These are phyloP conservation scores for Claviceps citrina DNA, from an alignment of 2,329 filamentous ascomycete genomes.

Conservation along the genomic window DNA sequence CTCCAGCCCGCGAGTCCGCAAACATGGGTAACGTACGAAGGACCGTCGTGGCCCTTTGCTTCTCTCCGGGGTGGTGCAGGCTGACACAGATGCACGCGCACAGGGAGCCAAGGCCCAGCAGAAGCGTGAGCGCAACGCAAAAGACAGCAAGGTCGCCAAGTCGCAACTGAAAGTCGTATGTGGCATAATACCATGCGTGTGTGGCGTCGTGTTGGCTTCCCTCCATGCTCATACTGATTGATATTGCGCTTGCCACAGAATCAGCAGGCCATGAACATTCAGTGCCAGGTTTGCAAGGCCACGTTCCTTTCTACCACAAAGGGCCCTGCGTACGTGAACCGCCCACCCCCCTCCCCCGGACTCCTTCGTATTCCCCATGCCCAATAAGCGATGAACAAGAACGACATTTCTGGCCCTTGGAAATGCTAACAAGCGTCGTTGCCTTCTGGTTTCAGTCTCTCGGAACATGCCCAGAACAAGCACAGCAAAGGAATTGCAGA, in stretches of 20 bases:
- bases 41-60: too few relatives aligned
- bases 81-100: not conserved
- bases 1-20: not conserved
- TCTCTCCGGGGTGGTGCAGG: too few relatives aligned
- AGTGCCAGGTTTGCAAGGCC: conserved; percentile 62
- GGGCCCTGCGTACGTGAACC: conserved; percentile 44
- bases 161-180: conserved; percentile 54
- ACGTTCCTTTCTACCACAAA: conserved; percentile 68
- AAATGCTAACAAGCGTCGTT: not conserved
- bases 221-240: too few relatives aligned
- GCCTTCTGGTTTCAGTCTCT: conserved; percentile 30
- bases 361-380: not conserved
- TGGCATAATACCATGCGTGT: conserved; percentile 13
- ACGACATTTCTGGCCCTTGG: not conserved
- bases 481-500: conserved; percentile 57
- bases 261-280: conserved; percentile 57
- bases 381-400: not conserved
- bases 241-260: too few relatives aligned
- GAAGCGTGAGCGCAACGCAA: conserved; percentile 58
- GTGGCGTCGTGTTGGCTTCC: too few relatives aligned
- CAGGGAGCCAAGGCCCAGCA: conserved; percentile 52
- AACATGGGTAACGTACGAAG: conserved; percentile 4
- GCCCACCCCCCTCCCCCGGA: not conserved
- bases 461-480: conserved; percentile 60
- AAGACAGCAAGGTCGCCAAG: conserved; percentile 42